Evolutionary conservation across 2,329 filamentous ascomycete species (phyloP).

Genomic region (Parascedosporium putredinis): DNA sequence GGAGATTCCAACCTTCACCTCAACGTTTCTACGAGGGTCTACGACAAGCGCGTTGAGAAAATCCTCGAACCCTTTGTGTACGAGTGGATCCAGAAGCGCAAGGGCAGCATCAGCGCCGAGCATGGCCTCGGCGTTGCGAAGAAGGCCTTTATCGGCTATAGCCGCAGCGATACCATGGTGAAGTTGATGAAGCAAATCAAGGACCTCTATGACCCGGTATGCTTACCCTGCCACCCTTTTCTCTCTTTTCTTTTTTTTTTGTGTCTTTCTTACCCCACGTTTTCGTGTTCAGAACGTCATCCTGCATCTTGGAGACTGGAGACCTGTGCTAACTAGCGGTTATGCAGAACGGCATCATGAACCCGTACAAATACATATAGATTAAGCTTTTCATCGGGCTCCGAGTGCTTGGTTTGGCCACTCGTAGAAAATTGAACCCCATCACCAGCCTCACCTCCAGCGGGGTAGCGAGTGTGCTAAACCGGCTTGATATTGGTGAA

Average conservation of each 20-base stretch:
- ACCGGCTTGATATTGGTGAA: no score
- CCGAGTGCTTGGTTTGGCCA: not conserved
- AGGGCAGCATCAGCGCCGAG: slow-evolving; percentile 92
- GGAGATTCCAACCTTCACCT: slow-evolving; percentile 92
- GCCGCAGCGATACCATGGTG: slow-evolving; percentile 77
- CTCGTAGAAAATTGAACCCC: not conserved
- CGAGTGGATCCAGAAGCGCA: slow-evolving; percentile 83
- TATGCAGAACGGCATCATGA: slow-evolving; percentile 94
- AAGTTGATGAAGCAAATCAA: slow-evolving; percentile 93
- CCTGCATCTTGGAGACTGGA: no score
- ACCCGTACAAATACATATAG: slow-evolving; percentile 92
- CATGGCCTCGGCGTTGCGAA: slow-evolving; percentile 91
- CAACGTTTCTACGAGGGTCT: slow-evolving; percentile 74
- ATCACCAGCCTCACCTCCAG: not conserved
- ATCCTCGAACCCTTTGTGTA: slow-evolving; percentile 91
- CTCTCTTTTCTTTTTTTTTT: slow-evolving; percentile 5
- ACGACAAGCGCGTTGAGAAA: slow-evolving; percentile 80
- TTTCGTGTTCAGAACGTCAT: no score
- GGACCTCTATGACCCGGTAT: slow-evolving; percentile 84
- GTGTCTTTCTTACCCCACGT: slow-evolving; percentile 1
- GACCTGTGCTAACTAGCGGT: no score
- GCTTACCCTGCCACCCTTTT: slow-evolving; percentile 27
- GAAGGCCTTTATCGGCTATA: slow-evolving; percentile 92
- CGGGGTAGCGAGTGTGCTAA: no score
- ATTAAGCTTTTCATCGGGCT: not conserved